Base-by-base conservation (phyloP, 2,329 filamentous ascomycete genomes). In the Colletotrichum noveboracense region DNA sequence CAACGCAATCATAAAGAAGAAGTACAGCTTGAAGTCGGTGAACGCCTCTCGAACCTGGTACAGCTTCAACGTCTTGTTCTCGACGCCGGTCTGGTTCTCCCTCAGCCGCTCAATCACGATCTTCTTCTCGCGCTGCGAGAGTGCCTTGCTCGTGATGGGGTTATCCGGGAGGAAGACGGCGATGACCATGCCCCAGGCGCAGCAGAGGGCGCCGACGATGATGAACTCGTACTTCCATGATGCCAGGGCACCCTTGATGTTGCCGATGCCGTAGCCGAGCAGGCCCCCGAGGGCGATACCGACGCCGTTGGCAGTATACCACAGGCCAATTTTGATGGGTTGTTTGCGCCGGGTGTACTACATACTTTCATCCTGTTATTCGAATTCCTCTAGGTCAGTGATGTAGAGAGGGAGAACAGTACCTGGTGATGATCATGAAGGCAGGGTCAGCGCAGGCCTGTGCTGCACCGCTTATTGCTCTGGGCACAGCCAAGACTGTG, bases 351-450 rank as follows among this genome's bases (percentile, higher is more conserved):
- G 43, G 43, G 43, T 21, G n/a, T 52, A 21, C 43, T n/a, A 32
- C 56, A 60, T 60, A 10, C 56, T 60, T 30, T 30, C 4, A 1
- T 7, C 3, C 12, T 18, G 16, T 30, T 60, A 43, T n/a, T 6
- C 2, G 18, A 43, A 1, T 6, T 10, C 18, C 9, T n/a, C 18
- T 7, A 6, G n/a, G 38, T 6, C 18, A 10, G 9, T 4, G 38
- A 43, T 9, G 10, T 0, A 12, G 10, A n/a, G 18, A 6, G 9
- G 3, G 6, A 10, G 16, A 7, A 3, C 5, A 0, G 0, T 21
- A 21, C 43, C 56, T 32, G 2, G 26, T 32, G 30, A 60, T 60
- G 6, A 32, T n/a, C 26, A n/a, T 60, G 30, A 60, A 60, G 1
- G 26, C 30, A 7, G 26, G 30, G 56, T 60, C 30, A n/a, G 56